Base-by-base conservation (phyloP, 352 stramenopile species). In the Phytophthora pinifolia region DNA sequence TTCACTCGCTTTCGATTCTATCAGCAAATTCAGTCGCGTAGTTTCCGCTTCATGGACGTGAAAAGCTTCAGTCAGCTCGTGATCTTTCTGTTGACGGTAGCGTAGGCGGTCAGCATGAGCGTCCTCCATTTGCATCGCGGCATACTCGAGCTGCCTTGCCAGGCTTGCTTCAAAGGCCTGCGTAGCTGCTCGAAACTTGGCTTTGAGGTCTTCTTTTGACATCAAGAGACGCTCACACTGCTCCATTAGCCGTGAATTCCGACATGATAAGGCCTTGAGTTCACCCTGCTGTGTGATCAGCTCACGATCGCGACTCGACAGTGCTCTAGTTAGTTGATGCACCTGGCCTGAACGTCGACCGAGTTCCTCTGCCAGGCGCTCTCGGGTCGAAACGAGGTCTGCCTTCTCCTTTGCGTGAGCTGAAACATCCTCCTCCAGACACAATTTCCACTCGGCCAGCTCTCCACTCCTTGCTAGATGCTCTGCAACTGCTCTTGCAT, bases 1-100 rank as follows among this genome's bases (percentile, higher is more conserved):
- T 10, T 59, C 34, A 6, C 6, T 44, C 7, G 67, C 56, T 42
- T 88, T 88, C 13, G 59, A 46, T 7, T 72, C 61, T 33, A 83
- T 52, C n/a, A 62, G n/a, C 9, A 52, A 42, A 1, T 70, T 81
- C 72, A 83, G 78, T 22, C 50, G 54, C 0, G 62, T 27, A n/a
- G 61, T 2, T 31, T 62, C 27, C 12, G 45, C 42, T 35, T 55
- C 30, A 22, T 54, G 48, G 22, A 46, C 32, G 9, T 30, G 43
- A n/a, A 18, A 33, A 14, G 60, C 38, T 7, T 63, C 46, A 20
- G 46, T 29, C 31, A 58, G 12, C 20, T 66, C 38, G 7, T 18
- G 15, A 4, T 37, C 35, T 35, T 68, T 59, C 9, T 42, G 12
- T 9, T 55, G 18, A 12, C 50, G 13, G 33, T 65, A 39, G 38